phyloP scores from a whole-genome alignment of 140 eudicot genomes.

The Flaveria floridana region DNA sequence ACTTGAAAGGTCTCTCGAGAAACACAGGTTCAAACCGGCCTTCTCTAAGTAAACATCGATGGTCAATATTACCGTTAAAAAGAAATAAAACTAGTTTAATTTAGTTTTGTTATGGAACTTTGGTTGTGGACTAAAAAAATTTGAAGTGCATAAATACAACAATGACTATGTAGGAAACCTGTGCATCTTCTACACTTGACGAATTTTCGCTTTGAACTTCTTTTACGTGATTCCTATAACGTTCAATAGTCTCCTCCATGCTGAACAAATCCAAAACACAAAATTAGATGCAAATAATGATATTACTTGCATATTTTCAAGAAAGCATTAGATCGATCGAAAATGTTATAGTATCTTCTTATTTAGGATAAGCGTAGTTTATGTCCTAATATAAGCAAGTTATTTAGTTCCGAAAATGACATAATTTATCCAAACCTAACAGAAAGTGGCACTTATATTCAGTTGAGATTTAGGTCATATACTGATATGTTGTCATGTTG shows the following conservation, averaged over 20 bases:
- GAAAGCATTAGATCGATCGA: not conserved
- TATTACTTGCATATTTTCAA: not conserved
- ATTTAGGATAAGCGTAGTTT: no score
- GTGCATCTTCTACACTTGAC: slow-evolving; percentile 49
- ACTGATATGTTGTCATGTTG: not conserved
- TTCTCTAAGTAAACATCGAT: no score
- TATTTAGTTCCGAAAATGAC: not conserved
- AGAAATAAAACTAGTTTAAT: no score
- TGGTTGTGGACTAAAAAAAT: not conserved
- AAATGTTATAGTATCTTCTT: not conserved
- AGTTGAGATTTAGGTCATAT: not conserved
- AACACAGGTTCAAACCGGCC: no score
- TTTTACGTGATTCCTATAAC: slow-evolving; percentile 51
- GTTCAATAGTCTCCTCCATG: slow-evolving; percentile 70
- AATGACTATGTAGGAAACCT: slow-evolving; percentile 35
- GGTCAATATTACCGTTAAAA: no score
- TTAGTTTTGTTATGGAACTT: not conserved
- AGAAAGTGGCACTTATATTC: no score
- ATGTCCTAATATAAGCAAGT: not conserved
- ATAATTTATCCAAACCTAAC: not conserved
- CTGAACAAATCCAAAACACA: slow-evolving; percentile 39
- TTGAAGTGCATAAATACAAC: not conserved
- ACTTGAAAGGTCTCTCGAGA: no score
- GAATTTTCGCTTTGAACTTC: slow-evolving; percentile 52
- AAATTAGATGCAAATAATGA: slow-evolving; percentile 10